Base-by-base conservation (phyloP, 768 basidiomycete species). In the Boletus insuetus region DNA sequence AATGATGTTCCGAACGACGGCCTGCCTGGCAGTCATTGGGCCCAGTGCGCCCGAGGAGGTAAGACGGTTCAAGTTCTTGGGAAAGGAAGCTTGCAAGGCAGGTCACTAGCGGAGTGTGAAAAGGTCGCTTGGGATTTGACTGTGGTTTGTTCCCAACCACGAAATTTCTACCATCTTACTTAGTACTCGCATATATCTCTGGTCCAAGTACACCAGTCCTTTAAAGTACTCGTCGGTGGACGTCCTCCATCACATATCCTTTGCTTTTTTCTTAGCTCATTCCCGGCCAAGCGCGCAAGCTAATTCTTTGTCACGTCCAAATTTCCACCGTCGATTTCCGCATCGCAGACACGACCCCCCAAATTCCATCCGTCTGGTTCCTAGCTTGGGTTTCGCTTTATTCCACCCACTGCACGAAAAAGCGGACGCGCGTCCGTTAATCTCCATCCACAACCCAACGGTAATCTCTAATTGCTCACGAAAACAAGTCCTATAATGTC, bases 401-500 rank as follows among this genome's bases (percentile, higher is more conserved):
- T 61, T 62, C 51, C 62, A 63, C 48, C 60, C 60, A 63, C 55
- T 60, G 61, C 71, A 70, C 54, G 59, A 62, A 71, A 72, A 72
- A 67, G 56, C 59, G 59, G 61, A 59, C 70, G 11, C 43, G 17
- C 53, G 59, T 71, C 67, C 64, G 67, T 69, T 72, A 72, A 74
- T 72, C 61, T 63, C 54, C 64, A 58, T 55, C 60, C 64, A 66
- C 65, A 72, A 73, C 68, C 64, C 54, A 70, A 71, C 70, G 64
- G 66, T 91, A 91, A 91, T 92, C 82, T 82, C 80, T 91, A 91
- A 90, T 90, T 83, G 74, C 76, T 75, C 79, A 70, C 70, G 58
- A 73, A 69, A 73, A 68, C 61, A 65, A 77, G 72, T 69, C 74
- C 76, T 88, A 87, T 87, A 89, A 93, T 93, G 91, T 91, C 91